Conservation (phyloP, 148 eudicot species). For the Arbutus unedo region DNA sequence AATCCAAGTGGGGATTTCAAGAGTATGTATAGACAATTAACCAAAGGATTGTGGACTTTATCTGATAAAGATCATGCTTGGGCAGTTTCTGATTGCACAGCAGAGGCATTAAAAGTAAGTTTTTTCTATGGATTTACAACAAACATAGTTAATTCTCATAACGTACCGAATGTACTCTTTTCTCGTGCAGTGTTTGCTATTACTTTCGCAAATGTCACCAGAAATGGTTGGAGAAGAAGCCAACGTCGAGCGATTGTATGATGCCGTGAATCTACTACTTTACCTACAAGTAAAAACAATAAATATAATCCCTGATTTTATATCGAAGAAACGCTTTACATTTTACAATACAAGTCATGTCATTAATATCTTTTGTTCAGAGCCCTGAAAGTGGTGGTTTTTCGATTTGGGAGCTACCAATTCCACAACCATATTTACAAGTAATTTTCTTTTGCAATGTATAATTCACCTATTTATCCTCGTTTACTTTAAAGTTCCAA, state of each 20-base stretch:
- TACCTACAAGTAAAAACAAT: slow-evolving; percentile 14
- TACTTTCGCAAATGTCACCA: slow-evolving; percentile 19
- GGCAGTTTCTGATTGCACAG: too few relatives aligned
- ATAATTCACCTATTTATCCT: not conserved
- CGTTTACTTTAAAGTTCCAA: too few relatives aligned
- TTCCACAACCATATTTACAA: slow-evolving; percentile 27
- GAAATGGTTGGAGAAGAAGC: slow-evolving; percentile 16
- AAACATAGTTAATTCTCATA: too few relatives aligned
- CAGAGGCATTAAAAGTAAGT: too few relatives aligned
- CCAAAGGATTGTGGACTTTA: too few relatives aligned
- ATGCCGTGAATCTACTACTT: slow-evolving; percentile 19
- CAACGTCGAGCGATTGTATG: slow-evolving; percentile 11
- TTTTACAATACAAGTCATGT: not conserved
- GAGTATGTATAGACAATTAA: too few relatives aligned
- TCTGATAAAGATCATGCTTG: too few relatives aligned
- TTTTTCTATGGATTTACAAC: too few relatives aligned
- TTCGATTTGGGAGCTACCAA: slow-evolving; percentile 39
- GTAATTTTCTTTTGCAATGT: slow-evolving; percentile 2
- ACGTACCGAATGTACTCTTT: not conserved
- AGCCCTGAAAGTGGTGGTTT: slow-evolving; percentile 35
- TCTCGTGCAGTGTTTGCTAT: slow-evolving; percentile 10
- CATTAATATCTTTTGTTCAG: not conserved
- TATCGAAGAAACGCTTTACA: not conserved
- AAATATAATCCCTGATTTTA: not conserved
- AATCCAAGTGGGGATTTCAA: too few relatives aligned